Evolutionary conservation across 2,329 filamentous ascomycete species (phyloP), one percentile per base, ranked within the genome.

Genomic region (Pseudogymnoascus sp.): DNA sequence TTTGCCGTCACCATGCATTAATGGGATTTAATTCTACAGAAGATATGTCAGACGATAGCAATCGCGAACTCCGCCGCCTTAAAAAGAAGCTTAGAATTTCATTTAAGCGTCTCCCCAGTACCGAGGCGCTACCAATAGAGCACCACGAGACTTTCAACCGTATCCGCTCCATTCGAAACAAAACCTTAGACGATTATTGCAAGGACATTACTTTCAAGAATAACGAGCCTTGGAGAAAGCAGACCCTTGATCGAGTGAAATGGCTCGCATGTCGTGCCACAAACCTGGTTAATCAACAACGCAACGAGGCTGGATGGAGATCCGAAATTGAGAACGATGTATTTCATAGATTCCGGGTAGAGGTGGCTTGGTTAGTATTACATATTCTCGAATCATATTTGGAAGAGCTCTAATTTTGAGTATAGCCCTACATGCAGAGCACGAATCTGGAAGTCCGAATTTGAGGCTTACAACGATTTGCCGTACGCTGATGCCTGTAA

Each of bases 381-480:
- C 6, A 28, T 8, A 12, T 35, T 4, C 47, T 23, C 40, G 10
- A 21, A 47, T 62, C 12, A 60, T 31, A 40, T 62, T 44, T 4
- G 28, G 35, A 38, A 12, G 23, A 59, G 33, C n/a, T 28, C 63
- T 64, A 35, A 64, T 59, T 31, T 56, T 35, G 16, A 62, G 14
- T 47, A 56, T 31, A 64, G 62, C 33, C 60, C 60, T 28, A 64
- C 62, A 47, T 66, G 63, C 60, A 56, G 65, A 12, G 59, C 44
- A 56, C 60, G 65, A 38, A 53, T 66, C 42, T 66, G 65, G 65
- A 42, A 42, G 42, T 65, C 65, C 4, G 65, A 65, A 44, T 40
- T 66, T 40, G 65, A 66, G 60, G 63, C 61, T 2, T 44, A 44
- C 10, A 12, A 44, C 10, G 10, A 21, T 10, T 21, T 21, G 40